Base-by-base conservation (phyloP, 2,329 filamentous ascomycete species). In the Cladobotryum mycophilum region DNA sequence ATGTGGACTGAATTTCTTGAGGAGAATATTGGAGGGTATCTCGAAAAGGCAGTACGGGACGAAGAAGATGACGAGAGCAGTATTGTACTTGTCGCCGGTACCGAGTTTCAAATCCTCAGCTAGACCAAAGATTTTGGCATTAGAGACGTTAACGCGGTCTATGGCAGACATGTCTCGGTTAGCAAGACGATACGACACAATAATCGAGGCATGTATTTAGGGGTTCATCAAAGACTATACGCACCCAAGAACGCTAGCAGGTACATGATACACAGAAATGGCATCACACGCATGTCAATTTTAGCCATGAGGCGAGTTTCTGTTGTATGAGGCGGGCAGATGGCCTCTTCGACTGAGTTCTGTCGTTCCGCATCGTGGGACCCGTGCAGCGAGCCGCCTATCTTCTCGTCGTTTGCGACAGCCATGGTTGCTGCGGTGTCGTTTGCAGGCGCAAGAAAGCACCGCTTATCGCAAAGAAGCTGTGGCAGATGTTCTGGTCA, bases 51-150 rank as follows among this genome's bases (percentile, higher is more conserved):
- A 74, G 64, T 91, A 92, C 1, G 88, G 86, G 1, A 91, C 79
- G 67, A 91, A 92, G 72, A 92, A 91, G 61, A 91, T 88, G 51
- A 85, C 86, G 54, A 91, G 73, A 1, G 84, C 84, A 13, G 83
- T 87, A 66, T 89, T 91, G 69, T 87, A 91, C 61, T 87, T 71
- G 5, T 70, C 72, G 20, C 76, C 66, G 25, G 41, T 47, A 8
- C 49, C 51, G 41, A 91, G 76, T 3, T 72, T 54, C 5, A 92
- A 73, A 56, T 91, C 87, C 11, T 74, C 61, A 22, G 74, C 72
- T 13, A 92, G 72, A 38, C 78, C 75, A 55, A 88, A 88, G 42
- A 86, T 75, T 41, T 78, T 80, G 25, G 87, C 88, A 67, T 91
- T 91, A 66, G 83, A 84, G 60, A 92, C 88, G 64, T 91, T 92